These are phyloP conservation scores for Plantago major DNA, from an alignment of 257 asterid genomes.

Conservation along the genomic window DNA sequence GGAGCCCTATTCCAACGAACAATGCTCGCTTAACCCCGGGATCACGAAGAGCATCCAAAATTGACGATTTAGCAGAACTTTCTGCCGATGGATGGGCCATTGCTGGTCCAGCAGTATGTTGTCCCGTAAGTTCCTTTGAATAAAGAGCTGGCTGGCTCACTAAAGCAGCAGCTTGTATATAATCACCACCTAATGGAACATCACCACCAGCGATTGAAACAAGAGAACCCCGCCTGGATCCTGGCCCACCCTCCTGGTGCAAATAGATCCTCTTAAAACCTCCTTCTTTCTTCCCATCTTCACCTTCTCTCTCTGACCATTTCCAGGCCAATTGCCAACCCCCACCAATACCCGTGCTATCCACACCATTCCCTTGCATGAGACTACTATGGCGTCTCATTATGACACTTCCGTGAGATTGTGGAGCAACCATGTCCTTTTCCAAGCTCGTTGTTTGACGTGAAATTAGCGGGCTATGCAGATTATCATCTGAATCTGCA, in stretches of 20 bases:
- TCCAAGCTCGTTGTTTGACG: conserved; percentile 64
- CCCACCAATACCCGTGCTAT: conserved; percentile 71
- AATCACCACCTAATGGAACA: conserved; percentile 43
- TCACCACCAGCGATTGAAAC: conserved; percentile 53
- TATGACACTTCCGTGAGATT: conserved; percentile 38
- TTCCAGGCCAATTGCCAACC: conserved; percentile 90
- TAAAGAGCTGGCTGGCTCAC: conserved; percentile 76
- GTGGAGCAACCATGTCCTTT: conserved; percentile 40
- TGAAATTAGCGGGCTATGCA: conserved; percentile 69
- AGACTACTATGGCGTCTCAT: conserved; percentile 56
- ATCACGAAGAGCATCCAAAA: conserved; percentile 63
- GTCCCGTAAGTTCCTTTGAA: conserved; percentile 46
- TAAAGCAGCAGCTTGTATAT: conserved; percentile 63
- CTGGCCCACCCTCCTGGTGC: conserved; percentile 53
- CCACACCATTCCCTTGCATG: conserved; percentile 37
- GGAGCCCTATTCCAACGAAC: conserved; percentile 68
- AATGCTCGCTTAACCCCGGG: conserved; percentile 78
- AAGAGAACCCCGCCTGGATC: conserved; percentile 62
- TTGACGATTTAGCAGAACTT: conserved; percentile 31
- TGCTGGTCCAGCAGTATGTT: conserved; percentile 56
- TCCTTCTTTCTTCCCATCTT: conserved; percentile 57
- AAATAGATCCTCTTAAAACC: conserved; percentile 66
- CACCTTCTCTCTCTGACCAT: conserved; percentile 65
- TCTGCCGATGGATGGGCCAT: conserved; percentile 60
- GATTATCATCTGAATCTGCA: conserved; percentile 43